Evolutionary conservation across 208 protist species (phyloP).

Genomic region (Trypanosoma congolense): DNA sequence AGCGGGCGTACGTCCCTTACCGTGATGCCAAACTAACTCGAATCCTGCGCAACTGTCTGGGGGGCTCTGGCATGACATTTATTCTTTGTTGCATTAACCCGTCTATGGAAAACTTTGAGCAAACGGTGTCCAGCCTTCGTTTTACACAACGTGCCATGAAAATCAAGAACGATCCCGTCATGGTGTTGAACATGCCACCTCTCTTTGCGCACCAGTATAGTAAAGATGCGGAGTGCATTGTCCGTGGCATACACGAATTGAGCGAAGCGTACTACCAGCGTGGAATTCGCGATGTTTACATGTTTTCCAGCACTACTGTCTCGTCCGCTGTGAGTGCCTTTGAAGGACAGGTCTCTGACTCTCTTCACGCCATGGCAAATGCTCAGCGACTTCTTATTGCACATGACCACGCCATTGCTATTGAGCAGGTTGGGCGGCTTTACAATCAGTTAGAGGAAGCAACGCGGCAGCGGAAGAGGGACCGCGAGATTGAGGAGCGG

Average conservation of each 20-base stretch:
- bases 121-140: constrained; percentile 77
- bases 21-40: constrained; percentile 81
- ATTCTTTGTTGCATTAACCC: constrained; percentile 91
- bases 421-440: constrained; percentile 55
- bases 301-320: constrained; percentile 52
- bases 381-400: constrained; percentile 76
- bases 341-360: constrained; percentile 57
- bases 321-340: constrained; percentile 43
- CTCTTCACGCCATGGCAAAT: constrained; percentile 61
- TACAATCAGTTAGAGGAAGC: constrained; percentile 56
- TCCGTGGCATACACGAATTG: constrained; percentile 37
- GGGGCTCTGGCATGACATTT: constrained; percentile 82
- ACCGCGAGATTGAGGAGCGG: constrained; percentile 34
- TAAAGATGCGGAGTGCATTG: constrained; percentile 38
- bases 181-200: constrained; percentile 70
- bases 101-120: constrained; percentile 77
- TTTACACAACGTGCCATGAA: constrained; percentile 88
- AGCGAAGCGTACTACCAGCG: constrained; percentile 58
- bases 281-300: constrained; percentile 65
- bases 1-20: constrained; percentile 56
- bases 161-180: constrained; percentile 87
- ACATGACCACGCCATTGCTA: constrained; percentile 64
- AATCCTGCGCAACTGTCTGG: constrained; percentile 69
- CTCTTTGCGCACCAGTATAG: constrained; percentile 83
- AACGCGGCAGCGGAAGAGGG: constrained; percentile 25